Evolutionary conservation across 2,329 filamentous ascomycete species (phyloP), one percentile per base, ranked within the genome.

Genomic region (Triangularia verruculosa): DNA sequence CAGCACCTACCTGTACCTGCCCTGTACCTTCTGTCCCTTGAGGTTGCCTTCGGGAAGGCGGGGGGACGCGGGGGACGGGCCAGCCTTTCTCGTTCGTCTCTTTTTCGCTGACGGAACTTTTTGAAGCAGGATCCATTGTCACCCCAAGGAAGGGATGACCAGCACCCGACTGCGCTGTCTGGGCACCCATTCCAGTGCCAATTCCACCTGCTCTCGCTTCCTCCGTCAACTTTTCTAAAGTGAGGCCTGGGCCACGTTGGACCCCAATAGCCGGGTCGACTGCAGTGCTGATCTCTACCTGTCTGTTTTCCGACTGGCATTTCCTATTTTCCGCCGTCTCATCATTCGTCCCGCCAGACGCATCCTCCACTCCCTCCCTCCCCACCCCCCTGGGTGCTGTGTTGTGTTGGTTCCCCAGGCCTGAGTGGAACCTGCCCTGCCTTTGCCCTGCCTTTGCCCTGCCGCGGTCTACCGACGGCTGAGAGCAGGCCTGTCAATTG

Each of bases 261-360:
- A 54, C 15, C 51, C 51, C 51, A 12, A 47, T 28, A 54, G 51
- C 51, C 22, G 24, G 51, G 51, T 54, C 12, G 51, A 54, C 34
- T 59, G 27, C 57, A 59, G 57, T 27, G 57, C 57, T 43, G 57
- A 59, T 59, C 57, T 51, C 39, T 59, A 24, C 25, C n/a, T 24
- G 52, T 15, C 52, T 52, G 25, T 59, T 59, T 59, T 28, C 57
- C 57, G 57, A 52, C 57, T 59, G 57, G 39, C 27, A 59, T 59
- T 59, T 32, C 39, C 24, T 52, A 59, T 59, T 52, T 43, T 52
- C 57, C 57, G 32, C 27, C 28, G 25, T 57, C 28, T 20, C 54
- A 54, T 54, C 51, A 54, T 54, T 54, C 51, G 51, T 54, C 51
- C 51, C 51, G 20, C 51, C 22, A 25, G 20, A 24, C 51, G 22